Percentiles rank a stretch among this genome's conserved stretches.
Evolutionary conservation across 2,329 filamentous ascomycete genomes (phyloP).

Genomic region (Penicillium sp.): DNA sequence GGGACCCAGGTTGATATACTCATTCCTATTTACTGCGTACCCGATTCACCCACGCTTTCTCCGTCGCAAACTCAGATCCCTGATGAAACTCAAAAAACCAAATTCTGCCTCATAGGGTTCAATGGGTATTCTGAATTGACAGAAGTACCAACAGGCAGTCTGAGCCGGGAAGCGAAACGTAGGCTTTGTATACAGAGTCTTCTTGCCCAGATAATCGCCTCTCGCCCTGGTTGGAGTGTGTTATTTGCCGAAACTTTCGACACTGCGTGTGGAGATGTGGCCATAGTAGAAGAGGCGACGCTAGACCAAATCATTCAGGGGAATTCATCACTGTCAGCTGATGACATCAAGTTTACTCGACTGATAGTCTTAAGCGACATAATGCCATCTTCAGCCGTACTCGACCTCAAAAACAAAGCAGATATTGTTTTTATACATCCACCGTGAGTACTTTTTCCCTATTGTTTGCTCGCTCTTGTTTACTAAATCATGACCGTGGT

Average conservation of each 20-base stretch:
- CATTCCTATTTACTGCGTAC: constrained; percentile 21
- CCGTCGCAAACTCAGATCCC: not conserved
- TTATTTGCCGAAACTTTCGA: constrained; percentile 23
- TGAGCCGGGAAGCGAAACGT: constrained; percentile 25
- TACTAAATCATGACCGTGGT: constrained; percentile 11
- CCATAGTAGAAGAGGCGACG: constrained; percentile 24
- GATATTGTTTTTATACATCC: constrained; percentile 24
- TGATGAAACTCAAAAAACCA: not conserved
- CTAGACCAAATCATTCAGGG: constrained; percentile 16
- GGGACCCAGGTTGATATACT: constrained; percentile 29
- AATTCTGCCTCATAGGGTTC: constrained; percentile 26
- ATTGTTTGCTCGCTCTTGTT: not conserved
- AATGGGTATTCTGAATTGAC: constrained; percentile 22
- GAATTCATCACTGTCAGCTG: constrained; percentile 12
- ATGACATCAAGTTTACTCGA: constrained; percentile 13
- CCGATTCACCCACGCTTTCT: not conserved
- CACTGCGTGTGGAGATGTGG: constrained; percentile 23
- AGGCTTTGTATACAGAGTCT: constrained; percentile 25
- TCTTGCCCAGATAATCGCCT: constrained; percentile 23
- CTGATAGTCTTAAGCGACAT: not conserved
- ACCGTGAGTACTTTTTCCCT: constrained; percentile 20
- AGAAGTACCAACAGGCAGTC: constrained; percentile 19
- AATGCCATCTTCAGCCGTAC: constrained; percentile 14
- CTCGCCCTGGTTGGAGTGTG: constrained; percentile 22
- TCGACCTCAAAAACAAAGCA: constrained; percentile 13